Conservation (phyloP, 164 flowering plant genomes). For the Pachysandra terminalis region DNA sequence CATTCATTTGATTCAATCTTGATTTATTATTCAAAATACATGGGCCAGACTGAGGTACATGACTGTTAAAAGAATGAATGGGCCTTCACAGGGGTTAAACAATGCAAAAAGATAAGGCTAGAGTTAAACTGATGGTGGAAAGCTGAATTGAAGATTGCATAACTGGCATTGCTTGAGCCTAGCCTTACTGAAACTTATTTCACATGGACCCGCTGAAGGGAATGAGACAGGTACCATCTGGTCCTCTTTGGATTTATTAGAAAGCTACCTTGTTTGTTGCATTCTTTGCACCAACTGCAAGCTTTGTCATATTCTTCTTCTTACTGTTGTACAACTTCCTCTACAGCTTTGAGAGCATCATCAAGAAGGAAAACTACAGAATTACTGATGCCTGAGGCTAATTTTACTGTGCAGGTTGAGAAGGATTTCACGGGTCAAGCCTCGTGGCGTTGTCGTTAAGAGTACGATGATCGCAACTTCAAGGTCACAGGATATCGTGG, state of each 20-base stretch:
- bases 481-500: too few relatives aligned
- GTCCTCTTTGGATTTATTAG: slow-evolving; percentile 13
- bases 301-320: slow-evolving; percentile 13
- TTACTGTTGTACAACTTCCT: slow-evolving; percentile 1
- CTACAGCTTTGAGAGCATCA: slow-evolving; percentile 12
- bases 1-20: slow-evolving; percentile 3
- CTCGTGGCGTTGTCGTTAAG: too few relatives aligned
- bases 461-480: too few relatives aligned
- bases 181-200: slow-evolving; percentile 4
- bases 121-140: slow-evolving; percentile 3
- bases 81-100: neutral
- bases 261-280: slow-evolving; percentile 1
- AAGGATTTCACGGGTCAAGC: too few relatives aligned
- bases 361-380: slow-evolving; percentile 5
- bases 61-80: slow-evolving; percentile 14
- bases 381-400: slow-evolving; percentile 19
- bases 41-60: slow-evolving; percentile 17
- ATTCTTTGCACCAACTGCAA: neutral
- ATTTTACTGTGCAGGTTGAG: too few relatives aligned
- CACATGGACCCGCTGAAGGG: slow-evolving; percentile 6
- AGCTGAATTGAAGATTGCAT: neutral
- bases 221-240: slow-evolving; percentile 14
- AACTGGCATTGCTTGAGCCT: neutral
- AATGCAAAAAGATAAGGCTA: slow-evolving; percentile 9
- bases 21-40: slow-evolving; percentile 13